These are phyloP conservation scores for Hypoxylon sp. DNA, from an alignment of 2,329 filamentous ascomycete species.

Conservation along the genomic window DNA sequence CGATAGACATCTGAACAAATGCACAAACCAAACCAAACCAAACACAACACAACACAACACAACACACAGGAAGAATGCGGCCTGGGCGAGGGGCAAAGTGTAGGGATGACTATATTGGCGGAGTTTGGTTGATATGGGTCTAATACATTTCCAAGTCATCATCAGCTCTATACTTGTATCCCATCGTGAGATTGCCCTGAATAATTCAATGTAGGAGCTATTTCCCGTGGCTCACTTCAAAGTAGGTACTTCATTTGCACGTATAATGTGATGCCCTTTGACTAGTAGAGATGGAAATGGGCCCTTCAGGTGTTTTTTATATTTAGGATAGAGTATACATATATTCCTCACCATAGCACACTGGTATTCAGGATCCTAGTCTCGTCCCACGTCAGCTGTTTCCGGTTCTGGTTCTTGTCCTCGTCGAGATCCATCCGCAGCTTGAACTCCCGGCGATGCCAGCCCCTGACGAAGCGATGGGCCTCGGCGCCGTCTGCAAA, in stretches of 20 bases:
- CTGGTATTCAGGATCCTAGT: slow-evolving; percentile 41
- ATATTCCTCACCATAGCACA: slow-evolving; percentile 42
- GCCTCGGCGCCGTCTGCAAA: slow-evolving; percentile 65
- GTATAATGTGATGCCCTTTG: too few species aligned
- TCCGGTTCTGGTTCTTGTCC: not conserved
- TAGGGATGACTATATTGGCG: slow-evolving; percentile 55
- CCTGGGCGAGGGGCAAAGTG: slow-evolving; percentile 31
- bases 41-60: slow-evolving; percentile 10
- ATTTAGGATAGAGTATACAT: too few species aligned
- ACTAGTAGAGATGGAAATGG: too few species aligned
- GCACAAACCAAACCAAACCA: slow-evolving; percentile 8
- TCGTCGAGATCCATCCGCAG: slow-evolving; percentile 33
- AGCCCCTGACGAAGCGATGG: slow-evolving; percentile 56
- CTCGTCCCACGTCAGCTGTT: slow-evolving; percentile 41
- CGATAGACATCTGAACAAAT: slow-evolving; percentile 35
- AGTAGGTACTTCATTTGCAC: too few species aligned
- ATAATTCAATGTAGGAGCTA: too few species aligned
- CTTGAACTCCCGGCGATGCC: slow-evolving; percentile 52
- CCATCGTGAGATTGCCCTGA: too few species aligned
- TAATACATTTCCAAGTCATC: slow-evolving; percentile 52
- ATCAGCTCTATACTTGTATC: slow-evolving; percentile 17
- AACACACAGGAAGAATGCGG: slow-evolving; percentile 35
- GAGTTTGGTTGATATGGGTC: slow-evolving; percentile 57
- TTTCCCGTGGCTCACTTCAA: too few species aligned
- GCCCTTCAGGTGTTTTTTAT: too few species aligned